phyloP scores from a whole-genome alignment of 495 filamentous ascomycete genomes.

The Oleoguttula mirabilis region DNA sequence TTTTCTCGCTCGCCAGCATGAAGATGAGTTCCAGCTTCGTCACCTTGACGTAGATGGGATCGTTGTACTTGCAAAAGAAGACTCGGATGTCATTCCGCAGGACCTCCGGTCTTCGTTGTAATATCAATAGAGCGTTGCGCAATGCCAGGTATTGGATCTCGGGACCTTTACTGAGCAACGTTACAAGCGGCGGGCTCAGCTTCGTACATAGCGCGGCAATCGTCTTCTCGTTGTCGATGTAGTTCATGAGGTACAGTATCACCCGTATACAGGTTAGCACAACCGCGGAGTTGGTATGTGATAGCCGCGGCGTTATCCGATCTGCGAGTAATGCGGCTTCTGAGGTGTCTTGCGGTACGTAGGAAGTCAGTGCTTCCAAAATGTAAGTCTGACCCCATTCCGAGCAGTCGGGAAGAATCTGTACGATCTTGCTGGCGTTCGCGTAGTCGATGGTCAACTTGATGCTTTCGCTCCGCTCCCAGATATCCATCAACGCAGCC shows the following conservation, averaged over 20 bases:
- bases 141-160: conserved; percentile 96
- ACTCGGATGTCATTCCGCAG: conserved; percentile 93
- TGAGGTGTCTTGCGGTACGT: conserved; percentile 80
- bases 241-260: conserved; percentile 97
- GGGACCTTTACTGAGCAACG: conserved; percentile 85
- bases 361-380: conserved; percentile 93
- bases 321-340: conserved; percentile 87
- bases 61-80: conserved; percentile 99
- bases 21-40: conserved; percentile 98
- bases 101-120: conserved; percentile 88
- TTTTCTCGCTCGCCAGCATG: conserved; percentile 93
- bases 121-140: conserved; percentile 83
- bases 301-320: conserved; percentile 82
- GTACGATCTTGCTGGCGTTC: conserved; percentile 94
- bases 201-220: conserved; percentile 82
- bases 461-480: conserved; percentile 94
- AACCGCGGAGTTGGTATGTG: conserved; percentile 92
- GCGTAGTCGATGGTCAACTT: conserved; percentile 96
- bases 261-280: conserved; percentile 93
- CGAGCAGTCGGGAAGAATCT: conserved; percentile 91
- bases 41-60: conserved; percentile 98
- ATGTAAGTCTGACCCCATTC: conserved; percentile 99
- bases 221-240: conserved; percentile 88
- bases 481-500: conserved; percentile 91
- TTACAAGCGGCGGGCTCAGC: conserved; percentile 89